Base-by-base conservation (phyloP, 2,329 filamentous ascomycete species). In the Colletotrichum costaricense region DNA sequence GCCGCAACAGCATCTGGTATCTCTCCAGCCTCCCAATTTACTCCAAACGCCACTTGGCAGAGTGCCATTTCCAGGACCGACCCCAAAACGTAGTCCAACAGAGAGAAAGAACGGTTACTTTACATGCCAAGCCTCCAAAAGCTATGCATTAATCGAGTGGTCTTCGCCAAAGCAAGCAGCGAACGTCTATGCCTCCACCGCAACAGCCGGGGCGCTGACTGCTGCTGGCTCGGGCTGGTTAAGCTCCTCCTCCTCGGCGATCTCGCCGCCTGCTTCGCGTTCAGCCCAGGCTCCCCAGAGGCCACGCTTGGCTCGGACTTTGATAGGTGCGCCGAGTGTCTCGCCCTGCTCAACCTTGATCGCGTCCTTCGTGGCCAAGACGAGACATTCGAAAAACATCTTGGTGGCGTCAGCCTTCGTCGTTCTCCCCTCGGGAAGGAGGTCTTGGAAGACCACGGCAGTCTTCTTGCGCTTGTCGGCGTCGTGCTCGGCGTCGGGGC, bases 371-470 rank as follows among this genome's bases (percentile, higher is more conserved):
- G 97, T 99, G 5, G 96, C 97, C 59, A 99, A 88, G 3, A 99
- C 97, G 28, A 99, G 88, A 67, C 97, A 93, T 84, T 99, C 97
- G 79, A 99, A 99, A 86, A 99, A 99, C 95, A 99, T 98, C 88
- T 98, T 98, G 56, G 97, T 99, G 0, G 97, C 97, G 78, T 98
- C 97, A 9, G 93, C 93, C 82, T 94, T 94, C 76, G 90, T 95
- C 0, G 96, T 96, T 74, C 89, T 90, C 76, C 88, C 85, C 83
- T 97, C 94, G 0, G 97, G 97, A 42, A 98, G 89, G 60, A 99
- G 88, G 71, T 97, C 93, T 79, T 98, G 96, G 87, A 99, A 98
- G 3, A 97, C 88, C 3, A 97, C 95, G 14, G 91, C 91, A 28
- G 88, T 89, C 81, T 93, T 93, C 82, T 93, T 93, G 78, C 95